Base-by-base conservation (phyloP, 495 filamentous ascomycete genomes). In the Sordaria brevicollis region DNA sequence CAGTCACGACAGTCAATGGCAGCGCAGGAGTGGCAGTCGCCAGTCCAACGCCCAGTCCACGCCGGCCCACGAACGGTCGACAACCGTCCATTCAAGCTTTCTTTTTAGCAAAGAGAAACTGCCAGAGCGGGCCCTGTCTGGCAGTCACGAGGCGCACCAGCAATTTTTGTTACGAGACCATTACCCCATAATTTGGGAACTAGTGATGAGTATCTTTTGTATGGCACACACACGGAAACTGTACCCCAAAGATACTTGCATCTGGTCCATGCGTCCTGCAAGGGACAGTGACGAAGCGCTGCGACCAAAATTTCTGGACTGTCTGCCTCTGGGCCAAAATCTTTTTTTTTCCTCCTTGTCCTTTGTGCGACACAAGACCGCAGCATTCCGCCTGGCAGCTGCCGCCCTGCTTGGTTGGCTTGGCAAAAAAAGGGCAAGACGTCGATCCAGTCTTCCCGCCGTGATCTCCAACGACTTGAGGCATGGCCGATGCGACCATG, bases 41-140 rank as follows among this genome's bases (percentile, higher is more conserved):
- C n/a, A n/a, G n/a, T n/a, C n/a, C n/a, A n/a, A 29, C 21, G 21
- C 11, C 21, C 49, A 62, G 49, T 31, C 65, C 31, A 66, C 65
- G 65, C 65, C 65, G 65, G n/a, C 17, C 35, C 49, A 62, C 25
- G 49, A 54, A 62, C 25, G 49, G 49, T 62, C 13, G 49, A 15
- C 25, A 62, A 17, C 25, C 68, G 33, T 71, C 70, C 70, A 69
- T 71, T 68, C 38, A 67, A 68, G 70, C 74, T 69, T 75, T 73
- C 70, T 37, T 31, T 25, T 80, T 80, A 79, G 73, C 75, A 74
- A 71, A 80, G 79, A 68, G 71, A 80, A 78, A 79, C 76, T 72
- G 11, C 49, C 49, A 17, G 25, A 62, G 49, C 49, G 49, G 49
- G 49, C 49, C 49, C 49, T 73, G 71, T 69, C 35, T 70, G 71